These are phyloP conservation scores for Vigna angularis DNA, from an alignment of 306 rosid species.

Conservation along the genomic window DNA sequence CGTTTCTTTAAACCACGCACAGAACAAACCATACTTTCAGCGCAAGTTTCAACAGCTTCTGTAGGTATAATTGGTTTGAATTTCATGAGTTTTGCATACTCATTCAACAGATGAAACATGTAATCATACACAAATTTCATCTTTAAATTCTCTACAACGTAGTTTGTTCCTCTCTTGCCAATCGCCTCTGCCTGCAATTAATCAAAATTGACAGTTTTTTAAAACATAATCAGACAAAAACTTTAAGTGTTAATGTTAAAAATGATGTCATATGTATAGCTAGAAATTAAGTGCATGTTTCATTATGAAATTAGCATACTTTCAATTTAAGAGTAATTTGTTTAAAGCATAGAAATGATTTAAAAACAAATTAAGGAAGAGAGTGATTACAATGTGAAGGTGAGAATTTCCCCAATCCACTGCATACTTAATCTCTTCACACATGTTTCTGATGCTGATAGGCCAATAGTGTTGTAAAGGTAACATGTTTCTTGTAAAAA, in stretches of 20 bases:
- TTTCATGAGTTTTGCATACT: slow-evolving; percentile 53
- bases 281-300: too few relatives aligned
- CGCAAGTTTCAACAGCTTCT: slow-evolving; percentile 50
- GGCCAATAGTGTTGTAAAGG: slow-evolving; percentile 61
- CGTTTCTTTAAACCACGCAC: slow-evolving; percentile 5
- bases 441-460: slow-evolving; percentile 43
- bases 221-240: background rate
- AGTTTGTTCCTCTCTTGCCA: slow-evolving; percentile 48
- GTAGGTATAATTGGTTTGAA: slow-evolving; percentile 53
- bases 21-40: slow-evolving; percentile 45
- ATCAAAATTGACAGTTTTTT: background rate
- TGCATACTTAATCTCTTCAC: slow-evolving; percentile 53
- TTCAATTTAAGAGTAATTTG: too few relatives aligned
- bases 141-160: slow-evolving; percentile 45
- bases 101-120: slow-evolving; percentile 50
- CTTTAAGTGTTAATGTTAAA: background rate
- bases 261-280: too few relatives aligned
- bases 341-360: background rate
- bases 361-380: background rate
- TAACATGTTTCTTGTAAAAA: slow-evolving; percentile 56
- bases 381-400: slow-evolving; percentile 42
- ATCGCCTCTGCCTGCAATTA: slow-evolving; percentile 50
- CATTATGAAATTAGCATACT: too few relatives aligned
- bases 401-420: slow-evolving; percentile 63
- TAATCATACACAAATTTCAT: slow-evolving; percentile 63